Base-by-base conservation (phyloP, 1,139 yeast species). In the Debaryomyces robertsiae region DNA sequence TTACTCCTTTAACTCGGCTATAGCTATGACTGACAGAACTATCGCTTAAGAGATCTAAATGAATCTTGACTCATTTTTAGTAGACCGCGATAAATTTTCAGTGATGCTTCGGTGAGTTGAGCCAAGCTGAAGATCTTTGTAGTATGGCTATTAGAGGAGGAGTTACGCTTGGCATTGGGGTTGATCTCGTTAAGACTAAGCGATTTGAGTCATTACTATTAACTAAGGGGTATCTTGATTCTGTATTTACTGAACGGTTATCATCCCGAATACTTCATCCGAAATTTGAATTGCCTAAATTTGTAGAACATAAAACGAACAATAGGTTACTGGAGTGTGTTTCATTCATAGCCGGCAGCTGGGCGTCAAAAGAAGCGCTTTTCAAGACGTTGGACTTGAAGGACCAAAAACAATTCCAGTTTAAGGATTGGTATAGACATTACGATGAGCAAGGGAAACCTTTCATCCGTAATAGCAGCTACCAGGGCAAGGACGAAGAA, bases 301-400 rank as follows among this genome's bases (percentile, higher is more conserved):
- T 77, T 44, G 38, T 54, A 3, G 36, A 49, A 13, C 42, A 54
- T 10, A 35, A 40, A 6, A 24, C 19, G 1, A 11, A 40, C 24
- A 36, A 43, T 6, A 54, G 66, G 9, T 24, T 53, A 1, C 56
- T 57, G 0, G 53, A 54, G 16, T 60, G 65, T 32, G 62, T 64
- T 4, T 50, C 54, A 30, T 55, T 69, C 10, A 56, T 86, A 16
- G 78, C 90, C 0, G 82, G 84, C 0, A 64, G 64, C 9, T 86
- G 95, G 94, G 84, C 91, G 6, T 67, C 78, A 19, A 87, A 86
- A 52, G 95, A 86, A 53, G 93, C 95, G 0, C 57, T 84, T 4
- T 86, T 69, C 60, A 86, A 86, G 57, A 70, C 84, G 0, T 60
- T 87, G 42, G 78, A 73, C 34, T 45, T 56, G 0, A 48, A 46